Conservation (phyloP, 257 asterid species). For the Rhazya stricta region DNA sequence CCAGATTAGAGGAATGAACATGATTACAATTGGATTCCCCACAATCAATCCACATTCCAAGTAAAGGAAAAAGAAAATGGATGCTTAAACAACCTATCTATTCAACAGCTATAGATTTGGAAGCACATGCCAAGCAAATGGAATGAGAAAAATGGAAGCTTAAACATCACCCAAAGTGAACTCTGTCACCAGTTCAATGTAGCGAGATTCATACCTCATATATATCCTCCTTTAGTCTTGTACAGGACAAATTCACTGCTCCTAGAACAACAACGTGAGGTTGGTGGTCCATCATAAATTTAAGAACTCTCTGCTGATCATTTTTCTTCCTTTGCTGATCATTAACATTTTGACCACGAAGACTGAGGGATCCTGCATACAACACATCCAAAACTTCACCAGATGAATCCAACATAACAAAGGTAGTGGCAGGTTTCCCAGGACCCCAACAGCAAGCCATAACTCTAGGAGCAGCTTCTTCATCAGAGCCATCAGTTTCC, state of each 20-base stretch:
- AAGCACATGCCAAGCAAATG: not conserved
- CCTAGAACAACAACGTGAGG: conserved; percentile 92
- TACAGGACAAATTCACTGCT: conserved; percentile 89
- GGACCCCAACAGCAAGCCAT: conserved; percentile 99
- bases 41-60: conserved; percentile 10
- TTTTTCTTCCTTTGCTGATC: conserved; percentile 88
- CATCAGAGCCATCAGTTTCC: conserved; percentile 77
- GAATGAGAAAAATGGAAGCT: not conserved
- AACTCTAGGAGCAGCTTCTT: conserved; percentile 86
- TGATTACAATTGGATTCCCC: too few species aligned
- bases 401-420: conserved; percentile 95
- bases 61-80: not conserved
- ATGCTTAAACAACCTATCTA: not conserved
- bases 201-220: conserved; percentile 59
- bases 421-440: conserved; percentile 94
- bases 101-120: too few species aligned
- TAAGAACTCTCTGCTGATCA: conserved; percentile 92
- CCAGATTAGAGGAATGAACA: too few species aligned
- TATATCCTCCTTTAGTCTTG: conserved; percentile 85
- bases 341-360: conserved; percentile 78
- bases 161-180: not conserved
- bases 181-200: not conserved
- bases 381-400: conserved; percentile 91
- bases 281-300: conserved; percentile 97
- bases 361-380: conserved; percentile 76